Percentiles rank a stretch among this genome's conserved stretches.
phyloP scores from a whole-genome alignment of 2,329 filamentous ascomycete species.

The Phaeosphaeriaceae sp. region DNA sequence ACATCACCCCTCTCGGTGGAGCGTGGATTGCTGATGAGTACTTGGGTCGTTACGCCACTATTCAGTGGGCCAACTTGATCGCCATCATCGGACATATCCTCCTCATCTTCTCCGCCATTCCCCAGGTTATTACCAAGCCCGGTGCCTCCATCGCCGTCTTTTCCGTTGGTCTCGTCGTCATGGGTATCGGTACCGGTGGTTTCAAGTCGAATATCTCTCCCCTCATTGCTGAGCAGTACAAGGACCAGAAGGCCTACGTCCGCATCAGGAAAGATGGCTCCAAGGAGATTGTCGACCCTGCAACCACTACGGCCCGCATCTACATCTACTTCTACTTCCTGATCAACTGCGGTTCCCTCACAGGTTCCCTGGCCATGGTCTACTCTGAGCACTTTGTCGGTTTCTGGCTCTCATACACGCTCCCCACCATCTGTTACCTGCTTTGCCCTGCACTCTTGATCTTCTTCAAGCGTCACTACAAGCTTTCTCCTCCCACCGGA shows the following conservation, averaged over 20 bases:
- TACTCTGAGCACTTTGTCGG: conserved; percentile 60
- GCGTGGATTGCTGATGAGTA: conserved; percentile 67
- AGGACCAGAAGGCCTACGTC: conserved; percentile 37
- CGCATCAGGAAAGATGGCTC: conserved; percentile 47
- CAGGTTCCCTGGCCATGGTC: conserved; percentile 47
- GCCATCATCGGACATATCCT: conserved; percentile 65
- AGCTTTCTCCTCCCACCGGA: conserved; percentile 70
- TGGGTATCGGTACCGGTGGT: conserved; percentile 71
- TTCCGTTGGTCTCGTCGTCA: conserved; percentile 64
- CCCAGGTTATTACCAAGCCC: conserved; percentile 56
- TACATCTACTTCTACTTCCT: conserved; percentile 52
- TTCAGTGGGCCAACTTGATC: conserved; percentile 62
- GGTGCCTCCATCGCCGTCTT: conserved; percentile 62
- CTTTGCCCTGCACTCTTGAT: conserved; percentile 64
- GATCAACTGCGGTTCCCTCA: conserved; percentile 48
- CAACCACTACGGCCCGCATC: conserved; percentile 70
- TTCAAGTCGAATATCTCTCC: conserved; percentile 72
- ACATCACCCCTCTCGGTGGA: conserved; percentile 64
- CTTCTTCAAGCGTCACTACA: conserved; percentile 70
- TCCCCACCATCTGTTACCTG: conserved; percentile 71
- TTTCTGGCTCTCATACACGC: conserved; percentile 74
- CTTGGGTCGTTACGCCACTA: conserved; percentile 66
- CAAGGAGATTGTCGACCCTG: conserved; percentile 70
- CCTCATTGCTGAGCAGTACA: conserved; percentile 65
- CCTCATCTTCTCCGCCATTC: conserved; percentile 63